Conservation (phyloP, 805 yeast species). For the Candida silvatica region DNA sequence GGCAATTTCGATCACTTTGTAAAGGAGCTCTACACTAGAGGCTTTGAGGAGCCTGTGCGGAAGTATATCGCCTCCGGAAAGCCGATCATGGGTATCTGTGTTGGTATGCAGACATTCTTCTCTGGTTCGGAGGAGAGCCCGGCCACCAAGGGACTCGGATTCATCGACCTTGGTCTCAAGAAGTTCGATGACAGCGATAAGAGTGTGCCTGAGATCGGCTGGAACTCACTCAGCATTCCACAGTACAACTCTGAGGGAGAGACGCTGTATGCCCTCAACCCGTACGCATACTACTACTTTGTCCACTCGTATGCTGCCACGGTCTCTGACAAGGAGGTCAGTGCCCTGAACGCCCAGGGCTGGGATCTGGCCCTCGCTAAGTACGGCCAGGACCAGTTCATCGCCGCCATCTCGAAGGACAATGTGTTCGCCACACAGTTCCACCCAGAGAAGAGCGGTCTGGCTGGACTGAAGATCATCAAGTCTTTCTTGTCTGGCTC, state of each 20-base stretch:
- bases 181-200: slow-evolving; percentile 59
- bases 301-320: slow-evolving; percentile 92
- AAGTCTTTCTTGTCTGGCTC: slow-evolving; percentile 56
- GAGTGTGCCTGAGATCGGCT: slow-evolving; percentile 95
- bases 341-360: slow-evolving; percentile 21
- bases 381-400: slow-evolving; percentile 72
- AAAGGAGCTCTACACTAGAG: slow-evolving; percentile 50
- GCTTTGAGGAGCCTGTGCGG: slow-evolving; percentile 57
- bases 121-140: slow-evolving; percentile 69
- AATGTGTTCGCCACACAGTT: slow-evolving; percentile 94
- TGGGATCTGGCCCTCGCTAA: slow-evolving; percentile 71
- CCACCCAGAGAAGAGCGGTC: slow-evolving; percentile 98
- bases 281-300: slow-evolving; percentile 72
- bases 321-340: slow-evolving; percentile 29
- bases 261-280: slow-evolving; percentile 55
- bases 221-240: slow-evolving; percentile 46
- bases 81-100: slow-evolving; percentile 95
- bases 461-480: slow-evolving; percentile 76
- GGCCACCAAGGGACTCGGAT: slow-evolving; percentile 45
- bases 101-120: slow-evolving; percentile 86
- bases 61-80: slow-evolving; percentile 68
- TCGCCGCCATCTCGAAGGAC: slow-evolving; percentile 72
- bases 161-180: slow-evolving; percentile 41
- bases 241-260: slow-evolving; percentile 10
- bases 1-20: slow-evolving; percentile 97